Percentiles rank a stretch among this genome's conserved stretches.
Conservation (phyloP, 1,284 basidiomycete species). For the Cutaneotrichosporon cavernicola region DNA sequence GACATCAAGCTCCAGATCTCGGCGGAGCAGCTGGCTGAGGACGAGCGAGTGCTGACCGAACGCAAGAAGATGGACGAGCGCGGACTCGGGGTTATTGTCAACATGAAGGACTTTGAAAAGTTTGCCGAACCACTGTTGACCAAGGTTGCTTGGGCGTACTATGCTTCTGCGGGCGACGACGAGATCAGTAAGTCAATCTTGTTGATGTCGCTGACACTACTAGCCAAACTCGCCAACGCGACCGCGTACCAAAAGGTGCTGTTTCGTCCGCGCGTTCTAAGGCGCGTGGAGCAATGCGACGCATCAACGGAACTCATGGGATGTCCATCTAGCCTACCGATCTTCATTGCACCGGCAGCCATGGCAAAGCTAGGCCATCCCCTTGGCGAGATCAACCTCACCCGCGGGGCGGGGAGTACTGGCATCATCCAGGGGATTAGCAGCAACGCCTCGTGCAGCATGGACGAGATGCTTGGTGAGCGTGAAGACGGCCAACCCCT, state of each 20-base stretch:
- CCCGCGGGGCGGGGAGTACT: slow-evolving; percentile 66
- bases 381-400: slow-evolving; percentile 82
- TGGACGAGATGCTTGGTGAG: slow-evolving; percentile 58
- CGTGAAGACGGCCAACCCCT: slow-evolving; percentile 52
- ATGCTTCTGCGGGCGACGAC: slow-evolving; percentile 77
- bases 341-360: slow-evolving; percentile 83
- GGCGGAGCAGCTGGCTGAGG: slow-evolving; percentile 41
- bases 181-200: slow-evolving; percentile 62
- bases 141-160: slow-evolving; percentile 75
- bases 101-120: slow-evolving; percentile 55
- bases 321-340: slow-evolving; percentile 68
- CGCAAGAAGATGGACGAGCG: slow-evolving; percentile 43
- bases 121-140: slow-evolving; percentile 63
- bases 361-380: slow-evolving; percentile 90
- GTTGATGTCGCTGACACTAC: not conserved
- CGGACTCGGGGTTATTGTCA: slow-evolving; percentile 44
- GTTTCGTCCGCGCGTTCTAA: slow-evolving; percentile 77
- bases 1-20: slow-evolving; percentile 38
- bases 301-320: slow-evolving; percentile 75
- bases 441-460: slow-evolving; percentile 53
- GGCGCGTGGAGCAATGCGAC: slow-evolving; percentile 66
- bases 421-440: slow-evolving; percentile 74
- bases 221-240: slow-evolving; percentile 62
- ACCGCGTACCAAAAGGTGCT: slow-evolving; percentile 74
- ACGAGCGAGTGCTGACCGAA: slow-evolving; percentile 33